Evolutionary conservation across 169 alveolate species (phyloP).

Genomic region (Plasmodium coatneyi): DNA sequence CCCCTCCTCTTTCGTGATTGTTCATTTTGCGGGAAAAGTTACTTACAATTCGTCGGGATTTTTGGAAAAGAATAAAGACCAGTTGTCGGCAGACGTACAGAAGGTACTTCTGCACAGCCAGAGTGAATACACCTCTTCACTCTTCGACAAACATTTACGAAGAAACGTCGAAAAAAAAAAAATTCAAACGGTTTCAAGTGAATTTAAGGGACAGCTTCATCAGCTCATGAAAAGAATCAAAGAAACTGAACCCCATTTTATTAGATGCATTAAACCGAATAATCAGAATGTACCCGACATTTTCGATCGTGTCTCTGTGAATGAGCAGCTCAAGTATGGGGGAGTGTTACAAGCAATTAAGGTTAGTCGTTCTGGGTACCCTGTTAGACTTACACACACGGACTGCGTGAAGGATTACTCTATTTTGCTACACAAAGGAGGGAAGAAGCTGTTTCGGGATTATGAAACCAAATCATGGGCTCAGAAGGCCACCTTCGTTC

Average conservation of each 20-base stretch:
- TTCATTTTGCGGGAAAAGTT: slow-evolving; percentile 98
- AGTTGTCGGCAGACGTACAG: slow-evolving; percentile 87
- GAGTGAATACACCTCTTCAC: slow-evolving; percentile 33
- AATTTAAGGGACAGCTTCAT: slow-evolving; percentile 93
- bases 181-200: slow-evolving; percentile 89
- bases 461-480: slow-evolving; percentile 38
- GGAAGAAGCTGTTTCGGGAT: slow-evolving; percentile 1
- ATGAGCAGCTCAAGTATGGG: slow-evolving; percentile 92
- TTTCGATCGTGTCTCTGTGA: slow-evolving; percentile 92
- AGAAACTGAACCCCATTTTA: slow-evolving; percentile 93
- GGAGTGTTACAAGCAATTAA: slow-evolving; percentile 94
- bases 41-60: slow-evolving; percentile 93
- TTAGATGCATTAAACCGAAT: slow-evolving; percentile 97
- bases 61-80: slow-evolving; percentile 96
- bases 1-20: slow-evolving; percentile 88
- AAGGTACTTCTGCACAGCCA: slow-evolving; percentile 76
- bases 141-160: slow-evolving; percentile 31
- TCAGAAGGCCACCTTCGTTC: slow-evolving; percentile 25
- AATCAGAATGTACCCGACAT: slow-evolving; percentile 86
- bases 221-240: slow-evolving; percentile 90
- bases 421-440: slow-evolving; percentile 79
- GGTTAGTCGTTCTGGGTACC: slow-evolving; percentile 96
- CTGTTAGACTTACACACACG: slow-evolving; percentile 92
- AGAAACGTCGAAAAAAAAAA: slow-evolving; percentile 63
- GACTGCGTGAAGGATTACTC: slow-evolving; percentile 89